These are phyloP conservation scores for Aureobasidium melanogenum DNA, from an alignment of 2,329 filamentous ascomycete species.

Conservation along the genomic window DNA sequence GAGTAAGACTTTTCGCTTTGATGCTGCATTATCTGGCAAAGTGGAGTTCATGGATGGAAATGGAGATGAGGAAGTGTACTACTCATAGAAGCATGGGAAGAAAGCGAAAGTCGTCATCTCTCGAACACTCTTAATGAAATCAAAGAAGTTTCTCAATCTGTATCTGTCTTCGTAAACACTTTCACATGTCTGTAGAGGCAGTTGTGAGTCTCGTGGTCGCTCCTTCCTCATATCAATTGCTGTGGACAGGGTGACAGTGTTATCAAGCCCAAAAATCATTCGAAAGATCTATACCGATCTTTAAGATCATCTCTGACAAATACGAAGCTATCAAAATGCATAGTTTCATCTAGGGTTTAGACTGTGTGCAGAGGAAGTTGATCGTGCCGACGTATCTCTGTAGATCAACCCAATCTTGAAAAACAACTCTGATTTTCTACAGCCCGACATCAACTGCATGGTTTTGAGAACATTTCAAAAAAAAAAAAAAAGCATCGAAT, in stretches of 20 bases:
- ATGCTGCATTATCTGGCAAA: neutral
- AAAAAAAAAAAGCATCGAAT: no score
- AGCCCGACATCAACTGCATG: no score
- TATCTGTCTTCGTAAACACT: neutral
- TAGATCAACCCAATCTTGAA: no score
- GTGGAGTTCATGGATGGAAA: neutral
- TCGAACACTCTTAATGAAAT: neutral
- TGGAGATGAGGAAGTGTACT: neutral
- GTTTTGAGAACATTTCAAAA: no score
- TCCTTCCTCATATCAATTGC: neutral
- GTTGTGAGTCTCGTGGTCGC: neutral
- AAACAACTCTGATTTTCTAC: no score
- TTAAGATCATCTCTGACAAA: no score
- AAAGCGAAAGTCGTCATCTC: neutral
- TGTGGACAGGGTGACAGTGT: no score
- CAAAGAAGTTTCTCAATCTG: neutral
- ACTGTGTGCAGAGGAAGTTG: neutral
- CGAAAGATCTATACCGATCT: no score
- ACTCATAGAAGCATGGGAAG: neutral
- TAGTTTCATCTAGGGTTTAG: neutral
- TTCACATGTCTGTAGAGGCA: neutral
- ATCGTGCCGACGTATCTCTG: no score
- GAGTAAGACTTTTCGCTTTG: constrained; percentile 49
- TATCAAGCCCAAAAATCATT: no score
- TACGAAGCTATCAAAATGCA: neutral